phyloP scores from a whole-genome alignment of 2,329 filamentous ascomycete species.

The Verticillium nubilum region DNA sequence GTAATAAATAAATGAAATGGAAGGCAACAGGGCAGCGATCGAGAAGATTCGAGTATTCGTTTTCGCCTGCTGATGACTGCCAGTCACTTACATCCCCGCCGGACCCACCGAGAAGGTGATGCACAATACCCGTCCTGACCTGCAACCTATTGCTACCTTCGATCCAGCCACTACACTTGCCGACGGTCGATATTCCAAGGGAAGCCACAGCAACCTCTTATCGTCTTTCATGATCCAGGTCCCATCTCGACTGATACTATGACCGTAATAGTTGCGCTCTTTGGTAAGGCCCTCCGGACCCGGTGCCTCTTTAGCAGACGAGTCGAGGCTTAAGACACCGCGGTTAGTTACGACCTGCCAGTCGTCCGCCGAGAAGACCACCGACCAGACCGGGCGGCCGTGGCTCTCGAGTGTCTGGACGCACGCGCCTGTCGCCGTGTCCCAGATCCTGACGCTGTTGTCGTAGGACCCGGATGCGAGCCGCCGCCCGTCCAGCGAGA shows the following conservation, averaged over 20 bases:
- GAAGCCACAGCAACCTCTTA: background rate
- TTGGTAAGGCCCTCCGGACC: background rate
- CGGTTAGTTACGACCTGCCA: background rate
- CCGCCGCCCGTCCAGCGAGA: no score
- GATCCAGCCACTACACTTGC: background rate
- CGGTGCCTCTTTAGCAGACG: background rate
- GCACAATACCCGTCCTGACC: background rate
- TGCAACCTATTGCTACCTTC: background rate
- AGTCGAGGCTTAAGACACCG: background rate
- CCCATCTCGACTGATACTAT: background rate
- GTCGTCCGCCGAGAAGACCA: conserved; percentile 4
- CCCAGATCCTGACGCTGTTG: conserved; percentile 11
- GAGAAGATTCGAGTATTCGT: background rate
- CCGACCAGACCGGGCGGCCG: background rate
- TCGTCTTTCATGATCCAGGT: background rate
- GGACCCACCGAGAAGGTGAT: background rate
- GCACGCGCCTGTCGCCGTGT: conserved; percentile 4
- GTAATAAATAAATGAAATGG: background rate
- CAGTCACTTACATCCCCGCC: background rate
- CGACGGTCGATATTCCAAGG: background rate
- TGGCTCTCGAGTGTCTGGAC: conserved; percentile 10
- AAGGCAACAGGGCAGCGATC: background rate
- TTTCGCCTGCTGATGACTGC: background rate
- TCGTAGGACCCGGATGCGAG: no score
- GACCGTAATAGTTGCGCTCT: background rate